A percentile compares a stretch with the other conserved stretches of the same genome.
Conservation (phyloP, 1,284 basidiomycete genomes). For the Ceratobasidium sp. region DNA sequence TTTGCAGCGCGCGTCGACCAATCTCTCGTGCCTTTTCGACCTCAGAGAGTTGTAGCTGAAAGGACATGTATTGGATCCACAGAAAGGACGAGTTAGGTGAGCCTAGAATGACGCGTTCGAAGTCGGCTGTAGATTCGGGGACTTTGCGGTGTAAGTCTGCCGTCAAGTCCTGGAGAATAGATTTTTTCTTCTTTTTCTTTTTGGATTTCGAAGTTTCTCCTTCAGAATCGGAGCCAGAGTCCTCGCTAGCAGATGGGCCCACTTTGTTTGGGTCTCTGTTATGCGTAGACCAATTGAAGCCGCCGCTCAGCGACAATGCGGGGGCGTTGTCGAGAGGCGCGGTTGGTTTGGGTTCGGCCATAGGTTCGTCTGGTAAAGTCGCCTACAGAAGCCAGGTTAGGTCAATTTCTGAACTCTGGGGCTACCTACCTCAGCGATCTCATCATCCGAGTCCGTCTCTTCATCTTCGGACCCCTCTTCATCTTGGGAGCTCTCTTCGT, state of each 20-base stretch:
- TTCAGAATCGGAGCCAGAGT: slow-evolving; percentile 50
- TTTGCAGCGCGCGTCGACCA: slow-evolving; percentile 84
- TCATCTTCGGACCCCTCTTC: slow-evolving; percentile 53
- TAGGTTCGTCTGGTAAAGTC: slow-evolving; percentile 51
- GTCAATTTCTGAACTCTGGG: not conserved
- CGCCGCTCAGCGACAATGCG: slow-evolving; percentile 60
- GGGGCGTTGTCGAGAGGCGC: slow-evolving; percentile 50
- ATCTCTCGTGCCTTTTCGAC: slow-evolving; percentile 93
- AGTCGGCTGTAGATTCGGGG: slow-evolving; percentile 94
- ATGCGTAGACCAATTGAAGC: slow-evolving; percentile 65
- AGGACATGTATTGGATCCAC: slow-evolving; percentile 99
- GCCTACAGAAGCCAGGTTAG: not conserved
- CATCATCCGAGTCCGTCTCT: slow-evolving; percentile 52
- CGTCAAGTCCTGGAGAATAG: slow-evolving; percentile 85
- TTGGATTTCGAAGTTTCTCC: slow-evolving; percentile 61
- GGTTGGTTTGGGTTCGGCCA: slow-evolving; percentile 51
- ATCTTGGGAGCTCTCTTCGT: slow-evolving; percentile 52
- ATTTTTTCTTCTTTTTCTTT: slow-evolving; percentile 76
- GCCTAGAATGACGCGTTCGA: slow-evolving; percentile 93
- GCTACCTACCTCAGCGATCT: slow-evolving; percentile 40
- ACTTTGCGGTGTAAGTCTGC: slow-evolving; percentile 84
- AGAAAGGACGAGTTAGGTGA: slow-evolving; percentile 98
- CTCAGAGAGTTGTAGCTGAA: slow-evolving; percentile 95
- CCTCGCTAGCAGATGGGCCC: not conserved
- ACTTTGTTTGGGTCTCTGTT: slow-evolving; percentile 41